A percentile compares a stretch with the other conserved stretches of the same genome.
phyloP scores from a whole-genome alignment of 2,329 filamentous ascomycete genomes.

The Acrocalymma vagum region DNA sequence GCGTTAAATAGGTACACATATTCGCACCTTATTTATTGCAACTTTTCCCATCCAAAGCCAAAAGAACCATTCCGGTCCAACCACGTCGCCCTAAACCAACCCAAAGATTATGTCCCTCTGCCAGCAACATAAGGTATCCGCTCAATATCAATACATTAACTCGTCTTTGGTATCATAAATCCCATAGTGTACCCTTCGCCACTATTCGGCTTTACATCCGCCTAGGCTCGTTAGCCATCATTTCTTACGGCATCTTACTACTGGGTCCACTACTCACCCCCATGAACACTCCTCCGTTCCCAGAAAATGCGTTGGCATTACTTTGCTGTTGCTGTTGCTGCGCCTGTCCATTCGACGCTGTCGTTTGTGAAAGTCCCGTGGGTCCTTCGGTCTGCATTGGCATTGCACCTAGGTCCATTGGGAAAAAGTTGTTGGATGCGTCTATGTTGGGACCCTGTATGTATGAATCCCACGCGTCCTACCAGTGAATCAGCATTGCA shows the following conservation, averaged over 20 bases:
- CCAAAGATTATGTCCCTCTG: no score
- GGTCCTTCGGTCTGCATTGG: conserved; percentile 39
- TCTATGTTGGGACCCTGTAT: conserved; percentile 66
- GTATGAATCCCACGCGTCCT: conserved; percentile 73
- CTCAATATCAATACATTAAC: neutral
- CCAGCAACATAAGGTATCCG: conserved; percentile 3
- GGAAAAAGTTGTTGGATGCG: conserved; percentile 52
- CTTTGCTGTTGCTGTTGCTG: conserved; percentile 30
- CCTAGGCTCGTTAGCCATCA: conserved; percentile 26
- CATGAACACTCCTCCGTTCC: conserved; percentile 48
- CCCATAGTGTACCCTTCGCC: conserved; percentile 38
- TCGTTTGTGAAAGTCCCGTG: conserved; percentile 24
- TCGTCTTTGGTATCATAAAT: conserved; percentile 36
- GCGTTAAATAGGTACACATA: no score
- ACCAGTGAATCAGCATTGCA: conserved; percentile 14
- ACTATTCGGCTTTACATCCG: conserved; percentile 32
- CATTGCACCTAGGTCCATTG: conserved; percentile 50
- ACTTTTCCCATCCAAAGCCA: no score
- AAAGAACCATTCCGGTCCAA: no score
- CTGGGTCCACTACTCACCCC: conserved; percentile 37
- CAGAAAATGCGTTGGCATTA: conserved; percentile 38
- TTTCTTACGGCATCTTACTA: conserved; percentile 2
- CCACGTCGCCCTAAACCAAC: no score
- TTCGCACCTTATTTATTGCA: no score
- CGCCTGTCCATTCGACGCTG: conserved; percentile 18